Evolutionary conservation across 2,329 filamentous ascomycete species (phyloP).

Genomic region (Penicillium sp.): DNA sequence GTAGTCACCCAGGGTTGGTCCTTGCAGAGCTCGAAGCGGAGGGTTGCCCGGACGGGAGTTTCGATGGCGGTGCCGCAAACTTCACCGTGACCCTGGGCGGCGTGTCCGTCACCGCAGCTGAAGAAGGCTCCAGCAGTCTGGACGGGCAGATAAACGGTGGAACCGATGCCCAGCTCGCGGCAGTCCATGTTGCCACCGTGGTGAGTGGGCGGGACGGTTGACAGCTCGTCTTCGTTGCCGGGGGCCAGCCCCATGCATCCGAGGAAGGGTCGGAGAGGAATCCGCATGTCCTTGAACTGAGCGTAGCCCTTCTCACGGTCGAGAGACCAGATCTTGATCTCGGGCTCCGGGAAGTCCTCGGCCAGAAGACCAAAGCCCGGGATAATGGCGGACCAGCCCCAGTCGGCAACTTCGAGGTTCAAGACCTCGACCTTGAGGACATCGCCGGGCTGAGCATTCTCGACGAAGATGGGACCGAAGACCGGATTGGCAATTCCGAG

Average conservation of each 20-base stretch:
- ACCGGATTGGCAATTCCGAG: slow-evolving; percentile 48
- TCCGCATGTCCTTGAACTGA: slow-evolving; percentile 49
- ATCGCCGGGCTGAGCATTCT: slow-evolving; percentile 52
- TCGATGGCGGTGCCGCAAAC: slow-evolving; percentile 59
- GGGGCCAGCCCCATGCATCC: slow-evolving; percentile 55
- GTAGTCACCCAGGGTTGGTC: slow-evolving; percentile 47
- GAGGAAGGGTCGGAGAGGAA: slow-evolving; percentile 53
- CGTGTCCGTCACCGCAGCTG: slow-evolving; percentile 56
- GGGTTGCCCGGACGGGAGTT: slow-evolving; percentile 50
- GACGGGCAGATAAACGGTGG: slow-evolving; percentile 51
- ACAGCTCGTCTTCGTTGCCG: slow-evolving; percentile 45
- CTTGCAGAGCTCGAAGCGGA: slow-evolving; percentile 52
- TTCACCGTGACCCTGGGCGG: slow-evolving; percentile 56
- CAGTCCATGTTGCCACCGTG: slow-evolving; percentile 58
- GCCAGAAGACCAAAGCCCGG: slow-evolving; percentile 51
- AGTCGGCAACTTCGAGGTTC: slow-evolving; percentile 45
- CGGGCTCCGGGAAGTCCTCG: slow-evolving; percentile 47
- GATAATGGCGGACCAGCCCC: slow-evolving; percentile 56
- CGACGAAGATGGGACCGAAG: slow-evolving; percentile 52
- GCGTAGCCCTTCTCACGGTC: slow-evolving; percentile 40
- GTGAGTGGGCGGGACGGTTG: slow-evolving; percentile 52
- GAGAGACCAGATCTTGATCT: slow-evolving; percentile 53
- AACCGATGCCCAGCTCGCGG: slow-evolving; percentile 49
- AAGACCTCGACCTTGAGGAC: slow-evolving; percentile 54
- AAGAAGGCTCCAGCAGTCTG: slow-evolving; percentile 52